Percentiles rank a stretch among this genome's conserved stretches.
Conservation (phyloP, 2,329 filamentous ascomycete genomes). For the Reticulascus tulasneorum region DNA sequence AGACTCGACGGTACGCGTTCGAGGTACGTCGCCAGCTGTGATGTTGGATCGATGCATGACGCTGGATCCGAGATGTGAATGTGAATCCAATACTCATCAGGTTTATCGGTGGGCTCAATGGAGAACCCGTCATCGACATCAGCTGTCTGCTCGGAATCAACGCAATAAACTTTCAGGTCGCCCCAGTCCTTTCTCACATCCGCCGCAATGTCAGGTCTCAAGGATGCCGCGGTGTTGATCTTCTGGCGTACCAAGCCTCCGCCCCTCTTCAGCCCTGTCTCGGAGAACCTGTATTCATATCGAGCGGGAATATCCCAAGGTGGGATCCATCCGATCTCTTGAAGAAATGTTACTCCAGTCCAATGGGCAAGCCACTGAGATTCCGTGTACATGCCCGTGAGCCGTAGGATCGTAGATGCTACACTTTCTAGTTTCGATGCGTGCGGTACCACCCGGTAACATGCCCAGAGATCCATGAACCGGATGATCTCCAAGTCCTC, state of each 20-base stretch:
- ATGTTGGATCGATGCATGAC: slow-evolving; percentile 59
- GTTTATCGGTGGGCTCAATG: slow-evolving; percentile 52
- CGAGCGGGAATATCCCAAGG: slow-evolving; percentile 67
- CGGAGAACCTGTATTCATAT: slow-evolving; percentile 56
- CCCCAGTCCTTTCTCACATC: slow-evolving; percentile 56
- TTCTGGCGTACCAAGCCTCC: slow-evolving; percentile 36
- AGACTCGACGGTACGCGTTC: slow-evolving; percentile 56
- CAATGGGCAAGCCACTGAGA: slow-evolving; percentile 39
- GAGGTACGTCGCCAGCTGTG: slow-evolving; percentile 56
- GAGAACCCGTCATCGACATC: slow-evolving; percentile 81
- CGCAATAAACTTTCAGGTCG: slow-evolving; percentile 62
- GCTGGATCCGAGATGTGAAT: slow-evolving; percentile 76
- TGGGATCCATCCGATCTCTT: slow-evolving; percentile 68
- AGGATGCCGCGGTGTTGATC: slow-evolving; percentile 24
- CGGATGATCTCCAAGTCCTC: slow-evolving; percentile 54
- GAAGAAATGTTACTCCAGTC: slow-evolving; percentile 62
- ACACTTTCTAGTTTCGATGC: slow-evolving; percentile 13
- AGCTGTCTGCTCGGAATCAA: slow-evolving; percentile 62
- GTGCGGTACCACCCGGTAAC: slow-evolving; percentile 11
- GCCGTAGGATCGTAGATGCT: slow-evolving; percentile 58
- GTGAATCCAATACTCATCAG: slow-evolving; percentile 67
- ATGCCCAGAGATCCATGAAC: slow-evolving; percentile 67
- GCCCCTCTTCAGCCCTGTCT: slow-evolving; percentile 36
- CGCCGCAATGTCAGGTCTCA: slow-evolving; percentile 39
- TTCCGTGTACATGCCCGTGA: slow-evolving; percentile 55